Conservation (phyloP, 441 rosid species). For the Metrosideros polymorpha region DNA sequence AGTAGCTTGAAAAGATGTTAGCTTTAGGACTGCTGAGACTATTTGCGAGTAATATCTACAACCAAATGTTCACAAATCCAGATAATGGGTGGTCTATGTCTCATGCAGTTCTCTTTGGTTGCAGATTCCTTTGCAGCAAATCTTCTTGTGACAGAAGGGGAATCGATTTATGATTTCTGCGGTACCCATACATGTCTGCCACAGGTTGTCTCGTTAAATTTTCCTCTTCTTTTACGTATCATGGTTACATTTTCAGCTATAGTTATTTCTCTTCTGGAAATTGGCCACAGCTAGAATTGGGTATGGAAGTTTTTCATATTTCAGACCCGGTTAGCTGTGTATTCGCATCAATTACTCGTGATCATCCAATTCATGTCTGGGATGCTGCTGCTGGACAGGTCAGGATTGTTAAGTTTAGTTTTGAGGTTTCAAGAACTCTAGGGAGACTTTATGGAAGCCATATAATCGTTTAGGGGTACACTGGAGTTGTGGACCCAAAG, state of each 20-base stretch:
- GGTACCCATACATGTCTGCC: conserved; percentile 91
- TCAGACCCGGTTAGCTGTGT: conserved; percentile 85
- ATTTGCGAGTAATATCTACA: neutral
- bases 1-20: neutral
- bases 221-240: neutral
- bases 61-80: neutral
- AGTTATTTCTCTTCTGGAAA: neutral
- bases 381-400: conserved; percentile 94
- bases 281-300: conserved; percentile 3
- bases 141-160: conserved; percentile 66
- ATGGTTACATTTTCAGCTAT: neutral
- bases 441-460: neutral
- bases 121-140: conserved; percentile 69
- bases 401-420: conserved; percentile 7
- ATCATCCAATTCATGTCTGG: conserved; percentile 98
- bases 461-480: neutral
- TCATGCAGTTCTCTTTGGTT: neutral
- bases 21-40: neutral
- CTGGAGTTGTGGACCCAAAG: rapidly evolving
- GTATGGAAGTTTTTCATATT: conserved; percentile 5
- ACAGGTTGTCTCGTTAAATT: conserved; percentile 39
- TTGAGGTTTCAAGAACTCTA: neutral
- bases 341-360: conserved; percentile 77
- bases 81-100: neutral
- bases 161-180: conserved; percentile 79